Evolutionary conservation across 2,329 filamentous ascomycete genomes (phyloP).

Genomic region (Raffaelea deltoideospora): DNA sequence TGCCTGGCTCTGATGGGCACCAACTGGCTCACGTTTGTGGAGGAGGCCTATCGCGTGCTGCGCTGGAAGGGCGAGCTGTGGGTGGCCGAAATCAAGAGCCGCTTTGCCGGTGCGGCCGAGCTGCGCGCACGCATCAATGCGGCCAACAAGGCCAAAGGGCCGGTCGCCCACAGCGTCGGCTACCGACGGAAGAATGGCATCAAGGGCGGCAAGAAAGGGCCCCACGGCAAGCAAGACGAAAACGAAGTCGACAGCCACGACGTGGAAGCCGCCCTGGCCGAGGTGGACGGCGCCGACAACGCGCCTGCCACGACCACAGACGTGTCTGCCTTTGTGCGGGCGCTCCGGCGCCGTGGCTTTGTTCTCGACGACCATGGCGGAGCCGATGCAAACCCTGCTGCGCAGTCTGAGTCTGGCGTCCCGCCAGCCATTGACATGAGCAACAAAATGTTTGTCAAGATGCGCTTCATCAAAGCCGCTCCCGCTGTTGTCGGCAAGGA

Average conservation of each 20-base stretch:
- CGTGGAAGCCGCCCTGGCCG: conserved; percentile 53
- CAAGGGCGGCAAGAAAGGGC: conserved; percentile 23
- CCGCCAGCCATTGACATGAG: conserved; percentile 53
- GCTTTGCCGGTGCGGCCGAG: conserved; percentile 44
- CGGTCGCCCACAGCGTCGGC: conserved; percentile 57
- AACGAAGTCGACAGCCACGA: conserved; percentile 35
- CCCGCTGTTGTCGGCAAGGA: conserved; percentile 61
- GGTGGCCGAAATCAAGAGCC: conserved; percentile 92
- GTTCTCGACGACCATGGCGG: conserved; percentile 38
- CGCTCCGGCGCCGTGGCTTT: conserved; percentile 68
- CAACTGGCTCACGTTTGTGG: conserved; percentile 93
- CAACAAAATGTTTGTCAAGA: conserved; percentile 98
- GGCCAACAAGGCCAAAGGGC: conserved; percentile 25
- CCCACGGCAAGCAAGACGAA: conserved; percentile 33
- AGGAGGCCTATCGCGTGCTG: conserved; percentile 85
- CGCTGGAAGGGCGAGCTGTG: conserved; percentile 92
- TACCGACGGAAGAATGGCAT: conserved; percentile 32
- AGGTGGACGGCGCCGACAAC: conserved; percentile 49
- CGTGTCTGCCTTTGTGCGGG: conserved; percentile 73
- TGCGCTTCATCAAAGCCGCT: conserved; percentile 83
- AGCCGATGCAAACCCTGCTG: conserved; percentile 13
- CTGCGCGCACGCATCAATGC: conserved; percentile 9
- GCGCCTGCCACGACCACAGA: conserved; percentile 61
- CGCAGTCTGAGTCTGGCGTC: conserved; percentile 11
- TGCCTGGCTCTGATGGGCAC: conserved; percentile 97